Base-by-base conservation (phyloP, 2,329 filamentous ascomycete species). In the Colletotrichum salicis region DNA sequence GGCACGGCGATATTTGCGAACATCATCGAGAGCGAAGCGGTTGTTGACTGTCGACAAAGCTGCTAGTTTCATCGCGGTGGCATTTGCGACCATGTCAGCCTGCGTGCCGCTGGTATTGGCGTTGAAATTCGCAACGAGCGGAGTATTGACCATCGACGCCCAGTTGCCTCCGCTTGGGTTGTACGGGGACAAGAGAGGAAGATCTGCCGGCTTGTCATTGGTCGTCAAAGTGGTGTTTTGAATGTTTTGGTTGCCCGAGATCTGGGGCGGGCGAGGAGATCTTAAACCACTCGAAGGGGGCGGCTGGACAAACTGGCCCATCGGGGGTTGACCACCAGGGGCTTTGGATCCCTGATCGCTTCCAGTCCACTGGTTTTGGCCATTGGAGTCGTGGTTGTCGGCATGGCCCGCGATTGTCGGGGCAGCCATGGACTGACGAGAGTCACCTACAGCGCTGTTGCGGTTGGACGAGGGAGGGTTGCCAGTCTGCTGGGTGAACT, bases 81-180 rank as follows among this genome's bases (percentile, higher is more conserved):
- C 96, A 80, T 98, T 99, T 71, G 96, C 96, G 70, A 99, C 93
- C 96, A 98, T 98, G 79, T 99, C 96, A 19, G 95, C 95, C 81
- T 98, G 95, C 67, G 89, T 91, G 58, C 86, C 86, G 73, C 81
- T 82, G 19, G 86, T 83, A 83, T 76, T 85, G 79, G 76, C 86
- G 74, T 88, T 92, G 82, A 98, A 99, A 75, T 92, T 96, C 52
- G 94, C 86, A 5, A 96, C 94, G 93, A 98, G 97, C 2, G 96
- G 96, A 2, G 96, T 99, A 84, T 97, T 98, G 74, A 97, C 92
- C 93, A 98, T 97, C 10, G 96, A 98, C 29, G 96, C 96, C 96
- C 96, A 99, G 86, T 96, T 98, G 68, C 94, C 94, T 80, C 94
- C 94, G 64, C 92, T 89, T 45, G 92, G 87, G 73, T 89, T 91